A percentile compares a stretch with the other conserved stretches of the same genome.
Conservation (phyloP, 2,329 filamentous ascomycete species). For the Aspergillus pseudotamarii region DNA sequence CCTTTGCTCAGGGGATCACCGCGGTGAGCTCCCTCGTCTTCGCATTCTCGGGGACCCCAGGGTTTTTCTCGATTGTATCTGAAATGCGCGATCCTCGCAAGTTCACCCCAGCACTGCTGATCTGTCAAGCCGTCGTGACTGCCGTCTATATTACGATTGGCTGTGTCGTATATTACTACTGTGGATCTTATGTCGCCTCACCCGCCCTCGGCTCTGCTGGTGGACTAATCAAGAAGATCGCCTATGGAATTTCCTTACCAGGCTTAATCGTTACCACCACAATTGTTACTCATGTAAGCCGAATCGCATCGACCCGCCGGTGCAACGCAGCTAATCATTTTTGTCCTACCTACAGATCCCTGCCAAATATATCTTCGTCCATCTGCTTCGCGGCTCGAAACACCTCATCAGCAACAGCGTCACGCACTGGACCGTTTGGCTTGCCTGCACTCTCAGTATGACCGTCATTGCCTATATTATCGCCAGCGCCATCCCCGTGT, state of each 20-base stretch:
- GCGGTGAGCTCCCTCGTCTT: conserved; percentile 28
- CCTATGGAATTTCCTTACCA: conserved; percentile 42
- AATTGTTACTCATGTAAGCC: conserved; percentile 18
- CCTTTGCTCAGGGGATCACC: conserved; percentile 25
- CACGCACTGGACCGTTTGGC: conserved; percentile 28
- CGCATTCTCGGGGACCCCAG: conserved; percentile 23
- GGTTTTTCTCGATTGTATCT: conserved; percentile 37
- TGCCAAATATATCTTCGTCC: conserved; percentile 25
- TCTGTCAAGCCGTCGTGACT: conserved; percentile 35
- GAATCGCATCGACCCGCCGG: neutral
- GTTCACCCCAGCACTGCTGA: conserved; percentile 32
- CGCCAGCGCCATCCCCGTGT: conserved; percentile 32
- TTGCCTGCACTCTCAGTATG: conserved; percentile 24
- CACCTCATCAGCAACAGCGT: conserved; percentile 25
- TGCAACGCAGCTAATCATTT: neutral
- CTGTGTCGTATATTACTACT: conserved; percentile 48
- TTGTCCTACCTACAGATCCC: conserved; percentile 1
- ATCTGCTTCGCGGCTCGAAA: conserved; percentile 26
- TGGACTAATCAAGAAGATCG: conserved; percentile 42
- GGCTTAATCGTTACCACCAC: conserved; percentile 29
- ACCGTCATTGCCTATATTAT: conserved; percentile 29
- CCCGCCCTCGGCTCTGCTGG: conserved; percentile 51
- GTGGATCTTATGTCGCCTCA: conserved; percentile 47
- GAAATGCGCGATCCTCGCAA: conserved; percentile 38
- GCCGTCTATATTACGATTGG: conserved; percentile 36